Base-by-base conservation (phyloP, 805 yeast species). In the Zygosaccharomyces lentus region DNA sequence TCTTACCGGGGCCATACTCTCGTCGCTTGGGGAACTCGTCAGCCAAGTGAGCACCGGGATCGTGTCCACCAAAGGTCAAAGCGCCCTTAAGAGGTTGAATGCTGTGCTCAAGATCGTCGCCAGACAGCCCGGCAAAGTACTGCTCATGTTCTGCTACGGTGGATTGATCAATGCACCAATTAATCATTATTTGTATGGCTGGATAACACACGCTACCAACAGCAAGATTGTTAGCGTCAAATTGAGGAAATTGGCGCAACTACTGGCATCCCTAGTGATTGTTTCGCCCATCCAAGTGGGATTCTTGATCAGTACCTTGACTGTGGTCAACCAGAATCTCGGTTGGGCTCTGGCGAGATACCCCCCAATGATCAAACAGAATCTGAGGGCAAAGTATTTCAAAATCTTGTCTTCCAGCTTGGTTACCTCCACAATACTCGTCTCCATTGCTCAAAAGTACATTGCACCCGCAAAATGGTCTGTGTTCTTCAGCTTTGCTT, bases 401-500 rank as follows among this genome's bases (percentile, higher is more conserved):
- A 49, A 53, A 26, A 47, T 56, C 43, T 36, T 54, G 30, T 46
- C 57, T 23, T 49, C 55, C 21, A 54, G 60, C 37, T 46, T 53
- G 36, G 37, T 52, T n/a, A 51, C 51, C 12, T 46, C 60, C 5
- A 46, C 58, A 2, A 46, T 52, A 9, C 48, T 56, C 29, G 54
- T 56, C 7, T 54, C 58, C 12, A 34, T 51, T 21, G 60, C 60
- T 13, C 60, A 56, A 41, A 52, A 43, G 24, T 54, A 34, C 32
- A 48, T 56, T 23, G 41, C 47, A 6, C 54, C 58, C 3, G 56
- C 53, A 24, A 54, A 56, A 38, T 56, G 60, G 60, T 53, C 60
- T 7, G 53, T 56, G 12, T 56, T 56, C 46, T 54, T 56, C 40
- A 56, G 57, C 36, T 51, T 54, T 47, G 60, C 60, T 3, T 56